Base-by-base conservation (phyloP, 768 basidiomycete genomes). In the Chiua virens region DNA sequence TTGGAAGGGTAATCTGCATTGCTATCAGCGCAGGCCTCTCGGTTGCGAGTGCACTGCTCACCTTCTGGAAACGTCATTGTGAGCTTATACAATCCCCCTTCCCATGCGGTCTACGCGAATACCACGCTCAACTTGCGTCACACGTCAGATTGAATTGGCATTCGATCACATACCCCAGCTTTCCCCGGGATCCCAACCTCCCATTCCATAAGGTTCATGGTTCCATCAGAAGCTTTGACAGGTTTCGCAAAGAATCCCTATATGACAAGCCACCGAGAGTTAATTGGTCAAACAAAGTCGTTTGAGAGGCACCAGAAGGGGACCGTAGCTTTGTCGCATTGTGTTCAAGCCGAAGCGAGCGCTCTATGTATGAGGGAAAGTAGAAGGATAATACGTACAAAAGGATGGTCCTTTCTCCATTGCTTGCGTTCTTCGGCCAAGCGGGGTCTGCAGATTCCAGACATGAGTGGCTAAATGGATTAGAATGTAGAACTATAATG, bases 131-230 rank as follows among this genome's bases (percentile, higher is more conserved):
- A 46, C 46, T 32, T 48, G 42, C 52, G 43, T 49, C 57, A 53
- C 48, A 34, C 44, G 40, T 32, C 32, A 35, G 42, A 44, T 40
- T 34, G 43, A 48, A 48, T 36, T 42, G 44, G 42, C 30, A 45
- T 47, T 30, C 30, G n/a, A 30, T 28, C 13, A 80, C 90, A 72
- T 71, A 97, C 97, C 53, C 78, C 79, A 43, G 78, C 56, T 73
- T 97, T 98, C 25, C 97, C 97, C 17, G 97, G 97, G 60, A 99
- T 98, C 21, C 97, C 97, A 3, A 97, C 94, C 68, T 98, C 97
- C 97, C 97, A 99, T 68, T 92, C 86, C 83, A 98, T 84, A 42
- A 99, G 77, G 71, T 98, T 95, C 85, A 98, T 86, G 3, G 93
- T 88, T 17, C 96, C 93, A 72, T 99, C 97, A 21, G 83, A 66